A percentile compares a stretch with the other conserved stretches of the same genome.
Conservation (phyloP, 805 yeast genomes). For the Suhomyces prunicola region DNA sequence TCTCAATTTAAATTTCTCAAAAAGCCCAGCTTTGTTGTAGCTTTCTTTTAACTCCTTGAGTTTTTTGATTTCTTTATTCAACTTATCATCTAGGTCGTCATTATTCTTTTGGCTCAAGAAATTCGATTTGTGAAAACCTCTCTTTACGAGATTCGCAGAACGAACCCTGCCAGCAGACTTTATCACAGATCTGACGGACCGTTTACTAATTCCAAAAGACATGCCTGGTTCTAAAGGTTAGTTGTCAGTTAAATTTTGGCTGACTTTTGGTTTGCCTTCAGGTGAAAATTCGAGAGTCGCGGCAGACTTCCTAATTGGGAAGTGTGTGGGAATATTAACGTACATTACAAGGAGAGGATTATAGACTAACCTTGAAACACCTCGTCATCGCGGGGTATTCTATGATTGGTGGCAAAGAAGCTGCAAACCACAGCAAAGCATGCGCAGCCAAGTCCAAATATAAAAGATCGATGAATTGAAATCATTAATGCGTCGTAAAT, state of each 20-base stretch:
- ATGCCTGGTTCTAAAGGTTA: neutral
- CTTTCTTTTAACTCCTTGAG: slow-evolving; percentile 21
- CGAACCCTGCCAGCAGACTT: neutral
- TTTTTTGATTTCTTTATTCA: slow-evolving; percentile 20
- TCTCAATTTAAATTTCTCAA: slow-evolving; percentile 22
- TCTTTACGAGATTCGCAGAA: neutral
- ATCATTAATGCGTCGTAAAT: slow-evolving; percentile 8
- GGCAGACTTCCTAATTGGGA: slow-evolving; percentile 10
- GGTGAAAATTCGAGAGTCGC: slow-evolving; percentile 1
- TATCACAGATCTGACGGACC: slow-evolving; percentile 5
- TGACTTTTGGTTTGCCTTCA: slow-evolving; percentile 9
- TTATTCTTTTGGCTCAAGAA: neutral
- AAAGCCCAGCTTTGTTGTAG: slow-evolving; percentile 20
- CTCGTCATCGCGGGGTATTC: slow-evolving; percentile 12
- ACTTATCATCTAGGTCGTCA: slow-evolving; percentile 5
- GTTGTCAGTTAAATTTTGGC: neutral
- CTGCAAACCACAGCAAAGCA: slow-evolving; percentile 4
- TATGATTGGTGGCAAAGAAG: slow-evolving; percentile 11
- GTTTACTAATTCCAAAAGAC: slow-evolving; percentile 2
- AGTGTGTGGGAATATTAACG: neutral
- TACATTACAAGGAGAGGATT: neutral
- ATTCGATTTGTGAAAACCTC: slow-evolving; percentile 3
- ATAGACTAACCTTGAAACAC: neutral
- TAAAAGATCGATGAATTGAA: slow-evolving; percentile 7
- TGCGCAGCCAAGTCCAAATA: slow-evolving; percentile 10